Percentiles rank a stretch among this genome's conserved stretches.
phyloP scores from a whole-genome alignment of 331 rosid species.

The Quercus lobata region DNA sequence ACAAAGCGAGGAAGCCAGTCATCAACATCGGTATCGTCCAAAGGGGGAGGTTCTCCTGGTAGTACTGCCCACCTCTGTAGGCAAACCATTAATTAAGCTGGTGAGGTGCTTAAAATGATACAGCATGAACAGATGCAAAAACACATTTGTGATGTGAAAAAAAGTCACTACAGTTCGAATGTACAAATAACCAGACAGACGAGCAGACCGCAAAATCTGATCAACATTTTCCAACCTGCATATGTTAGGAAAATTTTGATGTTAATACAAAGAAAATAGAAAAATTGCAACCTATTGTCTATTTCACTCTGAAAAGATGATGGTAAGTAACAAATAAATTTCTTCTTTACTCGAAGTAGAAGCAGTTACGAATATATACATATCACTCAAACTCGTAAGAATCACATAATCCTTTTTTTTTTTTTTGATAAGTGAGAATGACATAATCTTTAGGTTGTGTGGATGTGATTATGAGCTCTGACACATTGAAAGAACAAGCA shows the following conservation, averaged over 20 bases:
- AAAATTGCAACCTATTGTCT: neutral
- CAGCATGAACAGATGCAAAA: conserved; percentile 1
- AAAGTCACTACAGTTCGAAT: conserved; percentile 71
- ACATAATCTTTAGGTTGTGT: neutral
- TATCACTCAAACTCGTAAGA: neutral
- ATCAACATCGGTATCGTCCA: conserved; percentile 82
- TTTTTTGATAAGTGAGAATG: neutral
- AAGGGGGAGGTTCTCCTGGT: conserved; percentile 93
- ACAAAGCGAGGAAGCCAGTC: conserved; percentile 98
- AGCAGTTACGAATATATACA: neutral
- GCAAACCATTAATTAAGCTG: conserved; percentile 1
- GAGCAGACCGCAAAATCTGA: conserved; percentile 91
- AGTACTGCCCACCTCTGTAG: conserved; percentile 83
- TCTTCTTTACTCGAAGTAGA: neutral
- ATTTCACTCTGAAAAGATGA: neutral
- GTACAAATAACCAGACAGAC: conserved; percentile 79
- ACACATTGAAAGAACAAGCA: neutral
- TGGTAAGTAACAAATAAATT: neutral
- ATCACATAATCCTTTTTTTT: neutral
- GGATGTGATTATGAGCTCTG: neutral
- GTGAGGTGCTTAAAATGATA: neutral
- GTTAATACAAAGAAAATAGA: neutral
- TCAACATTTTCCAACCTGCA: conserved; percentile 89
- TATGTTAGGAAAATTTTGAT: conserved; percentile 10
- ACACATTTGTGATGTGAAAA: conserved; percentile 6